phyloP scores from a whole-genome alignment of 2,329 filamentous ascomycete species.

The Colletotrichum lindemuthianum region DNA sequence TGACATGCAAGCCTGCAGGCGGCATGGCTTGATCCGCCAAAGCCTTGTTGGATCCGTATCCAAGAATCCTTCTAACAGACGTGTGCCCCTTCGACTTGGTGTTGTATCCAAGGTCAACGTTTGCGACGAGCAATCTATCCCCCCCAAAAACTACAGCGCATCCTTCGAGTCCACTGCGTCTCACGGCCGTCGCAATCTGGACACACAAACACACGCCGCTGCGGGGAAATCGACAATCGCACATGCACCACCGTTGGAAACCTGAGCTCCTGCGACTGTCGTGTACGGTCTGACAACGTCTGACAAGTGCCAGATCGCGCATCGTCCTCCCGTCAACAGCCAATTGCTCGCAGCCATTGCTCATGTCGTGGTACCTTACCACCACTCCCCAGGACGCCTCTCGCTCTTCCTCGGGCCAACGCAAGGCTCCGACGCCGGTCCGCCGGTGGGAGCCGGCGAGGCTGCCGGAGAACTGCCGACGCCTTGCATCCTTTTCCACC shows the following conservation, averaged over 20 bases:
- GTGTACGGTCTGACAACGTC: slow-evolving; percentile 4
- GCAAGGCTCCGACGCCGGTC: no score
- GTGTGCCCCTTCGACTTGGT: no score
- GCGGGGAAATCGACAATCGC: neutral
- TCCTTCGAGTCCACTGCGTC: neutral
- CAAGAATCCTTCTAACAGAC: neutral
- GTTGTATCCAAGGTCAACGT: no score
- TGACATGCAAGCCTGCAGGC: slow-evolving; percentile 1
- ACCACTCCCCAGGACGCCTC: no score
- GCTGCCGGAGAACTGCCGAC: no score
- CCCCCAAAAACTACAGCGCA: neutral
- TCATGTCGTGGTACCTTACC: no score
- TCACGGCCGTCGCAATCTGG: neutral
- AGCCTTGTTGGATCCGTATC: neutral
- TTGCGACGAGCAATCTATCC: neutral
- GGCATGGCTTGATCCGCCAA: neutral
- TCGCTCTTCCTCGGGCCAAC: no score
- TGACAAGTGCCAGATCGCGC: slow-evolving; percentile 24
- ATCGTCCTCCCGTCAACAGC: neutral
- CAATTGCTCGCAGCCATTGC: no score
- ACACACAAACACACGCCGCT: neutral
- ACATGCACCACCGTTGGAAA: slow-evolving; percentile 5
- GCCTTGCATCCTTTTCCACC: no score
- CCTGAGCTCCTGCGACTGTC: neutral
- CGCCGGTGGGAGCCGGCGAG: no score